phyloP scores from a whole-genome alignment of 2,329 filamentous ascomycete genomes.

The Penicillium fuscoglaucum region DNA sequence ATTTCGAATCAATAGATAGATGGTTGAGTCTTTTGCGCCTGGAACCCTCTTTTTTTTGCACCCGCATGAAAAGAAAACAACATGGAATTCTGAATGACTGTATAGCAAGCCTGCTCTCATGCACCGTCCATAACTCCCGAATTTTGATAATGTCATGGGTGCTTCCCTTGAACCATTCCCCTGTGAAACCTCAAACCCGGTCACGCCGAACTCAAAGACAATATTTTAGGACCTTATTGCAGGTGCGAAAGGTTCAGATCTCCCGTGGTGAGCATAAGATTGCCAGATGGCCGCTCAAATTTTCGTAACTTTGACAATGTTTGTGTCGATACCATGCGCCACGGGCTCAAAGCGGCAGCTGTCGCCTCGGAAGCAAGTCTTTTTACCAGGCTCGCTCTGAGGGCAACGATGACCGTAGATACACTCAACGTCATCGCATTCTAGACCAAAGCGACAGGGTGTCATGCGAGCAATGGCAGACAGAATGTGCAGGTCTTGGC shows the following conservation, averaged over 20 bases:
- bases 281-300: conserved; percentile 29
- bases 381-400: conserved; percentile 52
- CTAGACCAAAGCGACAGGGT: conserved; percentile 58
- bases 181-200: conserved; percentile 7
- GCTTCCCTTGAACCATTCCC: neutral
- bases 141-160: conserved; percentile 5
- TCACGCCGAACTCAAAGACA: conserved; percentile 10
- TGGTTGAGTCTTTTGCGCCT: conserved; percentile 5
- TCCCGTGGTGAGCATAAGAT: neutral
- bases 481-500: conserved; percentile 55
- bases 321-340: conserved; percentile 60
- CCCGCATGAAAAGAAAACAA: conserved; percentile 1
- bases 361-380: conserved; percentile 59
- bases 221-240: conserved; percentile 2
- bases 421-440: conserved; percentile 60
- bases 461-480: conserved; percentile 63
- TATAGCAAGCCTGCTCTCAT: conserved; percentile 3
- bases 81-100: neutral
- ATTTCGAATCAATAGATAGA: conserved; percentile 3
- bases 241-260: conserved; percentile 6
- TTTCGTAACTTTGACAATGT: conserved; percentile 55
- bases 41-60: conserved; percentile 4
- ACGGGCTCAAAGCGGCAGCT: conserved; percentile 59
- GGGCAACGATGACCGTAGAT: conserved; percentile 66
- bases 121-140: conserved; percentile 9